Evolutionary conservation across 495 filamentous ascomycete genomes (phyloP).

Genomic region (Xylaria intraflava): DNA sequence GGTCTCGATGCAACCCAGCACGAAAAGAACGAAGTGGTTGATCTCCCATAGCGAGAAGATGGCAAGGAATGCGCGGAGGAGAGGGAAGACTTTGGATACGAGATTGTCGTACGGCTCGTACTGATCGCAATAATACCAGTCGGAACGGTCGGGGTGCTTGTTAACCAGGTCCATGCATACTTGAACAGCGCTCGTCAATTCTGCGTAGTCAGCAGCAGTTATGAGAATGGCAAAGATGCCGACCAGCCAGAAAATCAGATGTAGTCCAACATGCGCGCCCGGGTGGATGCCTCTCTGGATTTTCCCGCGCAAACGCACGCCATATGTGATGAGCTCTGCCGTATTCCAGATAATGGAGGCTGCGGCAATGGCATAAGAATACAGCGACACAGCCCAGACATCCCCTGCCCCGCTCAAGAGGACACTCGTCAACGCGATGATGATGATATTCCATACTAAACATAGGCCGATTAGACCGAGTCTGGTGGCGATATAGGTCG

Average conservation of each 20-base stretch:
- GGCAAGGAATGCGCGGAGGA: slow-evolving; percentile 13
- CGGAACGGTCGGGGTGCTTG: not conserved
- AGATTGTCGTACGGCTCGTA: not conserved
- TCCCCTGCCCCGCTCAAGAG: slow-evolving; percentile 1
- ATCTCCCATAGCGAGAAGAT: slow-evolving; percentile 16
- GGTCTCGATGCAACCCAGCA: slow-evolving; percentile 39
- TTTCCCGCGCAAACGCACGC: slow-evolving; percentile 15
- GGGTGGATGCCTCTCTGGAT: slow-evolving; percentile 28
- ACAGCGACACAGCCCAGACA: not conserved
- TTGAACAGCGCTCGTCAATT: not conserved
- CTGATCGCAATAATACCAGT: slow-evolving; percentile 15
- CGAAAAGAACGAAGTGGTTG: slow-evolving; percentile 37
- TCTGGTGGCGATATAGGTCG: slow-evolving; percentile 19
- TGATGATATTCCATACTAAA: slow-evolving; percentile 19
- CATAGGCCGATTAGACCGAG: slow-evolving; percentile 24
- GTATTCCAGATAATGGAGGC: slow-evolving; percentile 30
- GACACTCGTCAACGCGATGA: slow-evolving; percentile 22
- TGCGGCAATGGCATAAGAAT: slow-evolving; percentile 18
- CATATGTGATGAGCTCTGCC: slow-evolving; percentile 30
- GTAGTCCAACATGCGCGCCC: slow-evolving; percentile 33
- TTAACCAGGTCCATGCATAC: slow-evolving; percentile 2
- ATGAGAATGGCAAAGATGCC: slow-evolving; percentile 20
- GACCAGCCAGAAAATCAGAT: slow-evolving; percentile 30
- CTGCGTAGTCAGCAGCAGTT: not conserved
- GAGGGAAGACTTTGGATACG: slow-evolving; percentile 11